A percentile compares a stretch with the other conserved stretches of the same genome.
These are phyloP conservation scores for Psophocarpus tetragonolobus DNA, from an alignment of 306 rosid genomes.

Conservation along the genomic window DNA sequence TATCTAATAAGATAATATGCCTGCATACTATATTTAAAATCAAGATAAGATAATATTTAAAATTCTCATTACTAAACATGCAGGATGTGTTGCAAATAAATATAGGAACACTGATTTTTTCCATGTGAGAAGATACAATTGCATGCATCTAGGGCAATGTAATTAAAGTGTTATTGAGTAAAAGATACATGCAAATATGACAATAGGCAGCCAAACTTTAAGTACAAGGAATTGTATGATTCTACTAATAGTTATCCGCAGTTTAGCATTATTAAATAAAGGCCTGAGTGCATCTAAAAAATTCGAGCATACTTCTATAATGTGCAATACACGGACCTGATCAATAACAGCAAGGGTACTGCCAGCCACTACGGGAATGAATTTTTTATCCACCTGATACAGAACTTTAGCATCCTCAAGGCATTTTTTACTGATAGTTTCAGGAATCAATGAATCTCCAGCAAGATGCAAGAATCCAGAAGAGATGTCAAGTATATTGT, in stretches of 20 bases:
- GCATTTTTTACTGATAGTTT: conserved; percentile 62
- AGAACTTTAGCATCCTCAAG: conserved; percentile 78
- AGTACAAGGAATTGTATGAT: conserved; percentile 13
- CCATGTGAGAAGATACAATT: neutral
- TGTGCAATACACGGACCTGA: conserved; percentile 59
- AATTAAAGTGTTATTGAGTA: neutral
- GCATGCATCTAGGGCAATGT: neutral
- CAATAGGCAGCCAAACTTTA: neutral
- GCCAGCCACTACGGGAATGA: conserved; percentile 82
- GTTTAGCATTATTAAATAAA: neutral
- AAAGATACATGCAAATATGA: neutral
- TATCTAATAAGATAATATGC: no score
- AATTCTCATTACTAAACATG: no score
- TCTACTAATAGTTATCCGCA: conserved; percentile 3
- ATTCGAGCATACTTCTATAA: neutral
- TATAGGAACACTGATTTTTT: conserved; percentile 9
- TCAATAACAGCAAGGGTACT: conserved; percentile 80
- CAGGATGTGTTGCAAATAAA: conserved; percentile 4
- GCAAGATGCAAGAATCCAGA: conserved; percentile 87
- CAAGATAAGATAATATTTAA: no score
- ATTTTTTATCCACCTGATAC: conserved; percentile 92
- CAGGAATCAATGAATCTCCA: conserved; percentile 78
- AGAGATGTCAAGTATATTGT: conserved; percentile 72
- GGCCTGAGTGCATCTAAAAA: conserved; percentile 7
- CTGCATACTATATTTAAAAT: no score